Conservation (phyloP, 1,284 basidiomycete genomes). For the Bondarzewia mesenterica region DNA sequence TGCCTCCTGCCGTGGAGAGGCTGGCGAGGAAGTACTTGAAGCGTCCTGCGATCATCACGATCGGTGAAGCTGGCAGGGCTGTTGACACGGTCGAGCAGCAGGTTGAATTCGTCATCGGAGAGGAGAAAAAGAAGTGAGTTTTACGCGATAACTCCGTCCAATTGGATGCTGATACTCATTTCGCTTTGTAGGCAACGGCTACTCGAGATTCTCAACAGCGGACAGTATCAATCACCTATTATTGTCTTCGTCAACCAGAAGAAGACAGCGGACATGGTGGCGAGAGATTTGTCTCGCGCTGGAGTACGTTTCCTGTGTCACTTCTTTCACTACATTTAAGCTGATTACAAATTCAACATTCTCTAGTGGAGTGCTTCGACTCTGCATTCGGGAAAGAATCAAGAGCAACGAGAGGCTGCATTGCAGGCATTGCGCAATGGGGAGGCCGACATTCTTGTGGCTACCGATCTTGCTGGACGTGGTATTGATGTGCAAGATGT, state of each 20-base stretch:
- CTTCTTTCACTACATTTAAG: neutral
- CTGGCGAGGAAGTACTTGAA: constrained; percentile 91
- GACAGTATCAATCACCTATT: constrained; percentile 80
- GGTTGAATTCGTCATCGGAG: constrained; percentile 88
- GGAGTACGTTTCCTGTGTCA: constrained; percentile 43
- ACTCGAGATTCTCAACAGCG: constrained; percentile 86
- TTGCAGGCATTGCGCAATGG: constrained; percentile 82
- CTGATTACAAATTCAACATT: constrained; percentile 11
- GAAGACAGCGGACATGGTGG: constrained; percentile 95
- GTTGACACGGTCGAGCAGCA: constrained; percentile 97
- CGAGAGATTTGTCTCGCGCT: constrained; percentile 82
- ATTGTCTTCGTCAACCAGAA: constrained; percentile 99
- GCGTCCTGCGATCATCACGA: constrained; percentile 91
- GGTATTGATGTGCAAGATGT: constrained; percentile 99
- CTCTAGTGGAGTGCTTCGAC: constrained; percentile 79
- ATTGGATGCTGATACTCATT: constrained; percentile 4
- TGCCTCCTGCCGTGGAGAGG: constrained; percentile 94
- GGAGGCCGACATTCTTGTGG: constrained; percentile 81
- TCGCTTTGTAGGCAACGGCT: constrained; percentile 54
- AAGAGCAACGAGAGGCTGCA: constrained; percentile 92
- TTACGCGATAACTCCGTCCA: neutral
- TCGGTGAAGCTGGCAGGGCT: constrained; percentile 95
- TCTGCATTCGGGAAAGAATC: constrained; percentile 94
- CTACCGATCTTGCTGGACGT: constrained; percentile 95
- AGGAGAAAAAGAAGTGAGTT: constrained; percentile 89